Evolutionary conservation across 805 yeast species (phyloP), one percentile per base, ranked within the genome.

Genomic region (Myxozyma geophila): DNA sequence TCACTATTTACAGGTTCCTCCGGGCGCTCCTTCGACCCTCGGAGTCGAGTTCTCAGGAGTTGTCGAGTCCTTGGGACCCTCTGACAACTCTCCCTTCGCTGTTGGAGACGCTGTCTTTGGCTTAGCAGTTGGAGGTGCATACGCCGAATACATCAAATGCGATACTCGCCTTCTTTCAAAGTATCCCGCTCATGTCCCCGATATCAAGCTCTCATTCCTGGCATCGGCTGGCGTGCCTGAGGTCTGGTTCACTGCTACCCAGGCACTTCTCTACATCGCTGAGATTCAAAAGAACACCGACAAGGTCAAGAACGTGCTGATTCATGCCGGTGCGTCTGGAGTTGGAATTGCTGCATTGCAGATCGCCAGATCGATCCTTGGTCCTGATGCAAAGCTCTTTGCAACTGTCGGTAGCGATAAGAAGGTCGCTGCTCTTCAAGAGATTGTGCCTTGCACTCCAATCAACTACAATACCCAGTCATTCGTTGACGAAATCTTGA

Each of bases 21-120:
- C 74, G 1, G 68, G 68, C 10, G 75, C 73, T 3, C 67, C 76
- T 17, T 48, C 60, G 33, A 73, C 72, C 9, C 67, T 77, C 7
- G 81, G 81, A 12, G 76, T 74, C 3, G 80, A 77, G 60, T 78
- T 77, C 59, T 67, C 78, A 13, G 81, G 81, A 7, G 60, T 61
- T 5, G 64, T 78, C 39, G 52, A 19, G 3, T 33, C 43, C 0
- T 35, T 63, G 28, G 58, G 60, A 7, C 37, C 77, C 9, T 80
- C 80, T 8, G 63, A 63, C 7, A 67, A 76, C 19, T 9, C 54
- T 7, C 13, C 44, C 19, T 56, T 63, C 17, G 43, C 53, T 10
- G 70, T 67, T 3, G 79, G 78, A 8, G 78, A 77, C 46, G 59
- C 66, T 12, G 81, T 78, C 21, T 73, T 74, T 61, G 81, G 81